Evolutionary conservation across 495 filamentous ascomycete species (phyloP).

Genomic region (Echria macrotheca): DNA sequence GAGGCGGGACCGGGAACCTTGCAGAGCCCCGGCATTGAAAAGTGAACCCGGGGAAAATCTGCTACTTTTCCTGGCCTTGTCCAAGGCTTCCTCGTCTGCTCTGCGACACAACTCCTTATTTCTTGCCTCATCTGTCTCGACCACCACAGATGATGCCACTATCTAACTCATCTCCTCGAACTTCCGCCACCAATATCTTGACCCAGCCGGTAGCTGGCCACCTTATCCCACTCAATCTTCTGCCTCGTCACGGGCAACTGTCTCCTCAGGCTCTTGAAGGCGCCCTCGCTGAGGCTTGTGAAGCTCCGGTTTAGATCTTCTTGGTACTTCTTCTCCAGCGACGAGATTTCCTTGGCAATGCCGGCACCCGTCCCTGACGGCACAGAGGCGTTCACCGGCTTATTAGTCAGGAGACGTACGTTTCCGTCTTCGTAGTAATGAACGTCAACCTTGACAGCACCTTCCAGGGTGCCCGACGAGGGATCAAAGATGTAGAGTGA

Average conservation of each 20-base stretch:
- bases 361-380: constrained; percentile 57
- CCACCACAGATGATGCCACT: background rate
- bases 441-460: constrained; percentile 75
- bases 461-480: constrained; percentile 54
- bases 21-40: constrained; percentile 1
- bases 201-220: constrained; percentile 84
- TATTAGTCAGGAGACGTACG: constrained; percentile 81
- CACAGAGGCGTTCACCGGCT: constrained; percentile 59
- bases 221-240: constrained; percentile 99
- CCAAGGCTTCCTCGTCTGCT: background rate
- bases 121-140: background rate
- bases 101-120: too few relatives aligned
- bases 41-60: background rate
- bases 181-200: constrained; percentile 62
- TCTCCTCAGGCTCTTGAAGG: constrained; percentile 87
- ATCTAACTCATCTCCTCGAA: constrained; percentile 34
- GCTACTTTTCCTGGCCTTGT: background rate
- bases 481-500: constrained; percentile 76
- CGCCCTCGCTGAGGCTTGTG: constrained; percentile 78
- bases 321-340: constrained; percentile 85
- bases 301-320: constrained; percentile 93
- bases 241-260: constrained; percentile 95
- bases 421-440: constrained; percentile 99
- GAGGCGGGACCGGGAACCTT: background rate
- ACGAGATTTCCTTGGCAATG: constrained; percentile 68